Base-by-base conservation (phyloP, 805 yeast species). In the Metschnikowia picachoensis region DNA sequence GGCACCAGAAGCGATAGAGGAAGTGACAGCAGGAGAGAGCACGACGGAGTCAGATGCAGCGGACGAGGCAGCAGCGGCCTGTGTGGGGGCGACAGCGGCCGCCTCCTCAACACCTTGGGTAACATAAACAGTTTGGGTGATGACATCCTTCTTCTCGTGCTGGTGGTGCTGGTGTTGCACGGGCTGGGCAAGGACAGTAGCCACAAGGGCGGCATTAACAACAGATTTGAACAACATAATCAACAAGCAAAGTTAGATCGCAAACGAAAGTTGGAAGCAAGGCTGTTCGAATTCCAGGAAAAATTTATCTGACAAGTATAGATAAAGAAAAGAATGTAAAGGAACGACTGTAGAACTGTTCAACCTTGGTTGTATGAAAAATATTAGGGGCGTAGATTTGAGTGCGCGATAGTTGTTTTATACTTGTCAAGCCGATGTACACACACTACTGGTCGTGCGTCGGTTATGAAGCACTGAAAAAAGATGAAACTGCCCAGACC, bases 111-210 rank as follows among this genome's bases (percentile, higher is more conserved):
- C 68, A 50, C 67, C 68, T 35, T 71, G 77, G 20, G 78, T 74
- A 44, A 78, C 82, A 47, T 74, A 64, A 39, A 75, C 77, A 56
- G 79, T 73, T 54, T 75, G 72, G 51, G 77, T 73, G 51, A 74
- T 77, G 48, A 69, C 72, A 57, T 71, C 81, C 72, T 82, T 80
- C 61, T 76, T 80, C 62, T 79, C 80, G 39, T 52, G 53, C n/a
- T 52, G 51, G 46, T 54, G 58, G 60, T 77, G 77, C 67, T 85
- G 89, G 53, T 73, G 77, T 56, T 79, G 85, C 47, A 78, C 68
- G 48, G 89, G 88, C 44, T 77, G 79, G 51, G 87, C 85, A 35
- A 75, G 49, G 41, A 76, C 74, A 43, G 78, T 63, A 56, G 77
- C 76, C 49, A 75, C 65, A 44, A 80, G 60, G 43, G 80, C 60